phyloP scores from a whole-genome alignment of 371 early-diverging fungal genomes.

The Lichtheimia ornata region DNA sequence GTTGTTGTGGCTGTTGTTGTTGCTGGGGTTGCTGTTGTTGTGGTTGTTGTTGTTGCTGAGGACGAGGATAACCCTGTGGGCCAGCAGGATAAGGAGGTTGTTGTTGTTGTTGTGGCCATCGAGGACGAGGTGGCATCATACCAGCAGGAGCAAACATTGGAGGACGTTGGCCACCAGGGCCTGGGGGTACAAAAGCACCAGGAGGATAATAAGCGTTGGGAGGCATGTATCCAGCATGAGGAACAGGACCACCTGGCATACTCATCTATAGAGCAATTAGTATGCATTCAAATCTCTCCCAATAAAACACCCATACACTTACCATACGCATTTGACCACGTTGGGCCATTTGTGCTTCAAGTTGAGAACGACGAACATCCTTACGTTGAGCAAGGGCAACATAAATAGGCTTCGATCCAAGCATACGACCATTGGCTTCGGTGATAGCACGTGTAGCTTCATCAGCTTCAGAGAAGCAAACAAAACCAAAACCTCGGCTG shows the following conservation, averaged over 20 bases:
- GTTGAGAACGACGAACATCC: conserved; percentile 79
- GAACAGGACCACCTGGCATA: conserved; percentile 24
- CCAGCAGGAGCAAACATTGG: conserved; percentile 47
- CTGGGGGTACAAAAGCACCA: conserved; percentile 53
- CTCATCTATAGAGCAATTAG: not conserved
- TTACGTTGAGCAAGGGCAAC: conserved; percentile 92
- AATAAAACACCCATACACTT: conserved; percentile 5
- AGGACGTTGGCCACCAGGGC: conserved; percentile 54
- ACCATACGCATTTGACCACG: conserved; percentile 60
- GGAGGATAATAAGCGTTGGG: conserved; percentile 54
- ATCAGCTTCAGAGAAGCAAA: conserved; percentile 77
- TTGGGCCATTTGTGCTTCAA: conserved; percentile 83
- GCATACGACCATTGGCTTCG: conserved; percentile 81
- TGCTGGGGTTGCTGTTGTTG: conserved; percentile 9
- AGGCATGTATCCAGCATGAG: conserved; percentile 35
- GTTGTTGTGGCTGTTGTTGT: conserved; percentile 23
- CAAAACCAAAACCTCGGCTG: conserved; percentile 75
- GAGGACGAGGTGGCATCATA: conserved; percentile 57
- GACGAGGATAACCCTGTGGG: conserved; percentile 34
- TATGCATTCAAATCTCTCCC: not conserved
- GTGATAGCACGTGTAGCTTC: conserved; percentile 78
- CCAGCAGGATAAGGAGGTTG: conserved; percentile 48
- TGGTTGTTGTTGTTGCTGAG: conserved; percentile 21
- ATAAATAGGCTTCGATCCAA: conserved; percentile 86
- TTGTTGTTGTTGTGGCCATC: conserved; percentile 66